Percentiles rank a stretch among this genome's conserved stretches.
phyloP scores from a whole-genome alignment of 2,329 filamentous ascomycete species.

The Talaromyces sp. region DNA sequence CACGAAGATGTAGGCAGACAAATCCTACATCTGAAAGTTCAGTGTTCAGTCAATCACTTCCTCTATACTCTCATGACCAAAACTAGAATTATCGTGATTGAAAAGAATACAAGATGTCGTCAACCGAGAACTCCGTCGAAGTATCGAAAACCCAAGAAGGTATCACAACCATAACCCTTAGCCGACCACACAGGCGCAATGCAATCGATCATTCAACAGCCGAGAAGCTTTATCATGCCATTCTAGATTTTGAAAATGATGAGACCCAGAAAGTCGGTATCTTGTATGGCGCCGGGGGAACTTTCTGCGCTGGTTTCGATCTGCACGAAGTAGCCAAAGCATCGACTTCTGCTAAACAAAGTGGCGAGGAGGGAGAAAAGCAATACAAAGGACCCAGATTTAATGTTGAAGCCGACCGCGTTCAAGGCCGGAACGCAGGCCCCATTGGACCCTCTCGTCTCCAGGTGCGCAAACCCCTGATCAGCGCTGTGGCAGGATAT shows the following conservation, averaged over 20 bases:
- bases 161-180: constrained; percentile 56
- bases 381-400: constrained; percentile 19
- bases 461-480: constrained; percentile 51
- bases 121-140: not conserved
- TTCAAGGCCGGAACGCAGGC: constrained; percentile 40
- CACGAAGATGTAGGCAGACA: not conserved
- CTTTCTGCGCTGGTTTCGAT: constrained; percentile 56
- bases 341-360: not conserved
- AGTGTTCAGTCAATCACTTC: not conserved
- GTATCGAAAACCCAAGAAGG: constrained; percentile 29
- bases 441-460: constrained; percentile 55
- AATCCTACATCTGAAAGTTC: not conserved
- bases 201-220: constrained; percentile 52
- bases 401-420: constrained; percentile 20
- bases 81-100: not conserved
- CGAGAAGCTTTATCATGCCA: constrained; percentile 46
- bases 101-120: not conserved
- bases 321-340: constrained; percentile 44
- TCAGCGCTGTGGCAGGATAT: constrained; percentile 51
- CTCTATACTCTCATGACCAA: not conserved
- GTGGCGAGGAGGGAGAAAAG: not conserved
- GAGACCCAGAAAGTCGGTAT: constrained; percentile 52
- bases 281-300: constrained; percentile 46
- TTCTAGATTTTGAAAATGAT: constrained; percentile 52
- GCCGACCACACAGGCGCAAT: constrained; percentile 51